These are phyloP conservation scores for Clarireedia sp. DNA, from an alignment of 2,329 filamentous ascomycete species.

Conservation along the genomic window DNA sequence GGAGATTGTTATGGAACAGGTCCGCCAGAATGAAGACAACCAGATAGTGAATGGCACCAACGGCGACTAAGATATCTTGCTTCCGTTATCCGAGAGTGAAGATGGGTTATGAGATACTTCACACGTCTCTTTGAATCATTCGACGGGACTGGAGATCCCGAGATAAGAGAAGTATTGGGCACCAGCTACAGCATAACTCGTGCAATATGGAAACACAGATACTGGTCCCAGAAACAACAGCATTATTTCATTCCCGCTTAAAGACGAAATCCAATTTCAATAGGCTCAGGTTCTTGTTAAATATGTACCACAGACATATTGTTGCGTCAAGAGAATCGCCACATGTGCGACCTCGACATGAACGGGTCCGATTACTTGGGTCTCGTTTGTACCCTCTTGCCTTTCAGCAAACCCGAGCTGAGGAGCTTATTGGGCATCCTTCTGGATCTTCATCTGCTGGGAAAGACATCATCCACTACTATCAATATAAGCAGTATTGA, in stretches of 20 bases:
- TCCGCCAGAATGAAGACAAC: constrained; percentile 33
- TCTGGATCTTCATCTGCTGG: background rate
- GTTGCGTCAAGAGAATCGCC: constrained; percentile 6
- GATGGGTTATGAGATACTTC: background rate
- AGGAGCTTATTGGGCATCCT: background rate
- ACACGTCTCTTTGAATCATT: background rate
- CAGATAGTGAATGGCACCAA: constrained; percentile 10
- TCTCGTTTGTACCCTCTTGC: background rate
- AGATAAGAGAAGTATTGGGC: background rate
- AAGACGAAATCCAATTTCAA: background rate
- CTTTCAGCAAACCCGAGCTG: background rate
- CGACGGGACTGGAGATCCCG: background rate
- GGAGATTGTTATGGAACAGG: constrained; percentile 54
- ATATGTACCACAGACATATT: constrained; percentile 1
- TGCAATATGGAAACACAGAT: background rate
- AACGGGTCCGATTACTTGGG: constrained; percentile 7
- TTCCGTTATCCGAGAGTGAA: too few species aligned
- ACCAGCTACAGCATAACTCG: constrained; percentile 4
- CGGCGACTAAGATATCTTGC: background rate
- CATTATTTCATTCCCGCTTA: background rate
- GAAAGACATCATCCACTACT: background rate
- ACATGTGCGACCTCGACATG: constrained; percentile 7
- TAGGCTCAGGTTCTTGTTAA: background rate
- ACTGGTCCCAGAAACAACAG: background rate
- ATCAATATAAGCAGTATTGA: background rate